Percentiles rank a stretch among this genome's conserved stretches.
Evolutionary conservation across 1,139 yeast species (phyloP).

Genomic region (Taphrina wiesneri): DNA sequence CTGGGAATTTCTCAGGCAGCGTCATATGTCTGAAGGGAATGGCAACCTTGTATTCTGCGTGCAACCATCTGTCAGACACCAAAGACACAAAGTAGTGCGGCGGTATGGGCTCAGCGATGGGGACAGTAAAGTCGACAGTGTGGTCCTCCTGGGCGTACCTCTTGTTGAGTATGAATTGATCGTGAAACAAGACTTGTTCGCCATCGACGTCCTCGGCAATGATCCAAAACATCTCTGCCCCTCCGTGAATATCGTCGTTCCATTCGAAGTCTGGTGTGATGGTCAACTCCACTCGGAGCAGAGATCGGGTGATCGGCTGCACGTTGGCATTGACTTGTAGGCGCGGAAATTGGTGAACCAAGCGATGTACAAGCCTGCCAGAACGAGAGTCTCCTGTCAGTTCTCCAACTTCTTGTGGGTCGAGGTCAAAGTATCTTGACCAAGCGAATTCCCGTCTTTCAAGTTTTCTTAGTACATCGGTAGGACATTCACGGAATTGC

Average conservation of each 20-base stretch:
- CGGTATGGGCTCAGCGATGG: slow-evolving; percentile 60
- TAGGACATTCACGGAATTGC: slow-evolving; percentile 71
- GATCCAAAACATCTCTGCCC: slow-evolving; percentile 64
- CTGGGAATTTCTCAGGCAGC: slow-evolving; percentile 69
- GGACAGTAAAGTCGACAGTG: slow-evolving; percentile 64
- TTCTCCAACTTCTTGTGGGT: slow-evolving; percentile 75
- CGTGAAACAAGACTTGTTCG: slow-evolving; percentile 63
- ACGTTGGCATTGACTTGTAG: slow-evolving; percentile 59
- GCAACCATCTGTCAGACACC: slow-evolving; percentile 82
- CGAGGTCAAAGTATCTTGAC: slow-evolving; percentile 68
- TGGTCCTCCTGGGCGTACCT: slow-evolving; percentile 57
- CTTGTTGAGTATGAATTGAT: slow-evolving; percentile 56
- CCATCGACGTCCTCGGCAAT: slow-evolving; percentile 85
- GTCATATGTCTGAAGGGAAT: slow-evolving; percentile 57
- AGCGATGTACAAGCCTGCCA: slow-evolving; percentile 63
- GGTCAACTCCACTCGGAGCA: slow-evolving; percentile 66
- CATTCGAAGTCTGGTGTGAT: slow-evolving; percentile 74
- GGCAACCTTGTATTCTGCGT: slow-evolving; percentile 66
- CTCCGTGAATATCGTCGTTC: slow-evolving; percentile 66
- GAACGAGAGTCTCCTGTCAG: slow-evolving; percentile 71
- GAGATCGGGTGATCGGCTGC: slow-evolving; percentile 74
- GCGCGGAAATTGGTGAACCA: slow-evolving; percentile 72
- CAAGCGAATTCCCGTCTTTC: slow-evolving; percentile 86
- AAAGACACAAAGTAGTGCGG: slow-evolving; percentile 75
- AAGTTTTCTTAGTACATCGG: slow-evolving; percentile 66